A percentile compares a stretch with the other conserved stretches of the same genome.
phyloP scores from a whole-genome alignment of 306 rosid genomes.

The Dryas octopetala region DNA sequence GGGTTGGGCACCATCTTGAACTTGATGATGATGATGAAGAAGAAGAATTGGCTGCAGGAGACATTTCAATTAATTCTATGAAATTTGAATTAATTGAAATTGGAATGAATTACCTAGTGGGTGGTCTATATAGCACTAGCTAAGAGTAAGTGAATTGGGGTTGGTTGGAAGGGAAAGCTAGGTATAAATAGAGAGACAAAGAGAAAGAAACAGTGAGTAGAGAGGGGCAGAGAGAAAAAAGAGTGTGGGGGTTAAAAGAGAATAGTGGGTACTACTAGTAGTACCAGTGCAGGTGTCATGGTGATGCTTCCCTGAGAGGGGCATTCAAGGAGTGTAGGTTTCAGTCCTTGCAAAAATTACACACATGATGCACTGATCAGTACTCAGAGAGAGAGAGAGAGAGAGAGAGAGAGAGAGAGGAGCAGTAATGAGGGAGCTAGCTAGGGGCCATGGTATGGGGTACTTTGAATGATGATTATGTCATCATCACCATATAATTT shows the following conservation, averaged over 20 bases:
- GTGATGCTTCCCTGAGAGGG: constrained; percentile 57
- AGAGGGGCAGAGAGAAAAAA: constrained; percentile 47
- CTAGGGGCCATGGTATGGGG: not conserved
- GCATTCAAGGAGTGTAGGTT: constrained; percentile 46
- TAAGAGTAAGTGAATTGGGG: not conserved
- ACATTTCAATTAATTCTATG: constrained; percentile 32
- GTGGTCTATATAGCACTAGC: too few relatives aligned
- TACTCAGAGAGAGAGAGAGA: not conserved
- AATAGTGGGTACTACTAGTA: constrained; percentile 6
- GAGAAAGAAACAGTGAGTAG: constrained; percentile 47
- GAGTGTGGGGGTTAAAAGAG: constrained; percentile 22
- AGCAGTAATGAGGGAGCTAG: constrained; percentile 22
- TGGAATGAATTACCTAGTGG: too few relatives aligned
- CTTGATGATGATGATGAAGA: constrained; percentile 34
- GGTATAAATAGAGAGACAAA: constrained; percentile 50
- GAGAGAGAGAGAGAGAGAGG: constrained; percentile 27
- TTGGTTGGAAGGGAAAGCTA: constrained; percentile 12
- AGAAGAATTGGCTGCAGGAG: constrained; percentile 40
- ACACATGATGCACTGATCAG: not conserved
- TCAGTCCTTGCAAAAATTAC: constrained; percentile 31
- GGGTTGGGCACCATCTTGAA: constrained; percentile 92
- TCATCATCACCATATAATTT: constrained; percentile 62
- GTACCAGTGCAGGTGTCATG: constrained; percentile 9
- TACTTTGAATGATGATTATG: constrained; percentile 41
- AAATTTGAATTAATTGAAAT: too few relatives aligned